A percentile compares a stretch with the other conserved stretches of the same genome.
Conservation (phyloP, 768 basidiomycete species). For the Tylopilus plumbeoviolaceoides region DNA sequence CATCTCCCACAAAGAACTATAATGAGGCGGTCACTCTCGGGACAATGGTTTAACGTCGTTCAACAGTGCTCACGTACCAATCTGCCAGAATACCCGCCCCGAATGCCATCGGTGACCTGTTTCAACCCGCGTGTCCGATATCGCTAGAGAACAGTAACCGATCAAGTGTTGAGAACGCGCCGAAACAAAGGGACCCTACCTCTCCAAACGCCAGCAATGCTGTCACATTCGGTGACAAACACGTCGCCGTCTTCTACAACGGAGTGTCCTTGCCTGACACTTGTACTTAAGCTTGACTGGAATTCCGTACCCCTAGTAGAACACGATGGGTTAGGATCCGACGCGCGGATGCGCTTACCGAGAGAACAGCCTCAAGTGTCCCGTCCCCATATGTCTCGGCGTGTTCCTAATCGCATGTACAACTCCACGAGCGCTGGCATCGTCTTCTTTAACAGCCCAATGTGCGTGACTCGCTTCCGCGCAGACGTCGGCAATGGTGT, state of each 20-base stretch:
- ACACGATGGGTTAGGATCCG: not conserved
- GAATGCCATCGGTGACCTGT: conserved; percentile 75
- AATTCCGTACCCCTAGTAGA: conserved; percentile 71
- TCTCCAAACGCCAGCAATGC: conserved; percentile 49
- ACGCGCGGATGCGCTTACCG: conserved; percentile 42
- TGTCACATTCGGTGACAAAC: conserved; percentile 68
- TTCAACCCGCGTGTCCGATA: conserved; percentile 64
- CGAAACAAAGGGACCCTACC: conserved; percentile 34
- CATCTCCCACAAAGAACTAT: conserved; percentile 54
- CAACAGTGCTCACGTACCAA: conserved; percentile 48
- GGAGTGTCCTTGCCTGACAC: conserved; percentile 89
- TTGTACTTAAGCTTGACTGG: conserved; percentile 95
- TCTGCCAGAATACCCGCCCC: conserved; percentile 81
- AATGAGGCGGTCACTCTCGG: not conserved
- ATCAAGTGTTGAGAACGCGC: not conserved
- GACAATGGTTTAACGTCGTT: not conserved
- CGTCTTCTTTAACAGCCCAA: conserved; percentile 81
- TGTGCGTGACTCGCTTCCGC: conserved; percentile 77
- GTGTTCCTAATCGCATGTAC: conserved; percentile 59
- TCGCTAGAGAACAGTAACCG: conserved; percentile 32
- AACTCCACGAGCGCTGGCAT: conserved; percentile 85
- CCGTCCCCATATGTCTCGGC: conserved; percentile 71
- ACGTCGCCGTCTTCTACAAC: conserved; percentile 91
- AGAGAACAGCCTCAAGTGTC: conserved; percentile 78
- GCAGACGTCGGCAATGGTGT: conserved; percentile 19